Conservation (phyloP, 106 monocot species). For the Allium cepa region DNA sequence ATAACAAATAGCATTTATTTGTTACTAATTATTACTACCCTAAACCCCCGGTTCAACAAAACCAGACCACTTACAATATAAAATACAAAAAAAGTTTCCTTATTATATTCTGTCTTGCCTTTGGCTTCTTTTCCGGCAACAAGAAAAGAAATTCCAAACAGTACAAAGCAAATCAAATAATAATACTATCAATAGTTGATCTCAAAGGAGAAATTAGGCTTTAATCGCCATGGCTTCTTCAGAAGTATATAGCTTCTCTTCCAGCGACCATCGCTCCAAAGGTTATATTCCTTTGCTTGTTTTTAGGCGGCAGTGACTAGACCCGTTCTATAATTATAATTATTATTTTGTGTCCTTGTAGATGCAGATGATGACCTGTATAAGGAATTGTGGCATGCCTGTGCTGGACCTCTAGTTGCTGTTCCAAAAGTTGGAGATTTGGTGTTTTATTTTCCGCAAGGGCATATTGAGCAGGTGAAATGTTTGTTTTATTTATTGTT, state of each 20-base stretch:
- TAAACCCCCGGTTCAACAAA: no score
- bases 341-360: constrained; percentile 5
- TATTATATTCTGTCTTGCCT: no score
- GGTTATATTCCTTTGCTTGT: neutral
- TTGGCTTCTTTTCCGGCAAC: no score
- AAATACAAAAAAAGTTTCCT: no score
- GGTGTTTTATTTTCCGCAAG: constrained; percentile 94
- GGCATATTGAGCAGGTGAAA: constrained; percentile 86
- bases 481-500: neutral
- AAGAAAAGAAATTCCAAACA: no score
- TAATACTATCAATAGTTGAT: no score
- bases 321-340: neutral
- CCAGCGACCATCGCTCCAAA: neutral
- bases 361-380: constrained; percentile 61
- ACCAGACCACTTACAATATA: no score
- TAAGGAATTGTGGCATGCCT: constrained; percentile 80
- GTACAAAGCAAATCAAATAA: no score
- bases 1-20: no score
- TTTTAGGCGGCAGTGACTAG: neutral
- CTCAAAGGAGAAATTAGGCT: no score
- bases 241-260: constrained; percentile 11
- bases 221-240: constrained; percentile 7
- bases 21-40: no score
- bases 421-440: constrained; percentile 61
- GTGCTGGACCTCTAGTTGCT: constrained; percentile 89